Evolutionary conservation across 1,284 basidiomycete species (phyloP).

Genomic region (Lignosus rhinocerotis): DNA sequence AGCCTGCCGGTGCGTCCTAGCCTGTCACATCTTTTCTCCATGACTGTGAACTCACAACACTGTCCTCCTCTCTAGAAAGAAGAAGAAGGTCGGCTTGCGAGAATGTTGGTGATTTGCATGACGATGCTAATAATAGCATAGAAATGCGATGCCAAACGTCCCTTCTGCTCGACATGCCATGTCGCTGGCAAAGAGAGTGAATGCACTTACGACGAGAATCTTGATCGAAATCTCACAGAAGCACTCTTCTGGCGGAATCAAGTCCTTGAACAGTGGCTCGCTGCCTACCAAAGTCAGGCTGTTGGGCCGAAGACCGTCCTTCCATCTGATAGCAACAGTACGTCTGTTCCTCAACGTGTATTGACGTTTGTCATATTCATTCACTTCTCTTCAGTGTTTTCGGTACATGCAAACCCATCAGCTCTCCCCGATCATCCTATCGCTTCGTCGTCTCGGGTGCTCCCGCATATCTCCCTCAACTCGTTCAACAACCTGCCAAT

Average conservation of each 20-base stretch:
- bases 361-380: not conserved
- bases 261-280: conserved; percentile 27
- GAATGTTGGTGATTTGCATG: no score
- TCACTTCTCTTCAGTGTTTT: not conserved
- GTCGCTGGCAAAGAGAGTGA: conserved; percentile 31
- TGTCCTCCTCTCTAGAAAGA: conserved; percentile 16
- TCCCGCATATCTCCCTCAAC: not conserved
- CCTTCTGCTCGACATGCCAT: conserved; percentile 31
- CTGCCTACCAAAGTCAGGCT: conserved; percentile 17
- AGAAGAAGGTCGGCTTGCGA: conserved; percentile 28
- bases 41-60: not conserved
- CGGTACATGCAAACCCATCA: not conserved
- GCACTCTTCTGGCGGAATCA: conserved; percentile 25
- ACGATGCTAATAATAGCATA: conserved; percentile 1
- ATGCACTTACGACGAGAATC: conserved; percentile 31
- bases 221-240: conserved; percentile 24
- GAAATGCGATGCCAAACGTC: conserved; percentile 33
- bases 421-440: not conserved
- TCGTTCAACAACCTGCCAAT: not conserved
- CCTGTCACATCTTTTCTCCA: not conserved
- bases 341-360: no score
- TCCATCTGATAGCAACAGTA: no score
- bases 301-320: no score
- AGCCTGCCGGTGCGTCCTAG: conserved; percentile 26
- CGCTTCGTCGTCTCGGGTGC: conserved; percentile 4